Evolutionary conservation across 164 flowering plant genomes (phyloP).

Genomic region (Piper longum): DNA sequence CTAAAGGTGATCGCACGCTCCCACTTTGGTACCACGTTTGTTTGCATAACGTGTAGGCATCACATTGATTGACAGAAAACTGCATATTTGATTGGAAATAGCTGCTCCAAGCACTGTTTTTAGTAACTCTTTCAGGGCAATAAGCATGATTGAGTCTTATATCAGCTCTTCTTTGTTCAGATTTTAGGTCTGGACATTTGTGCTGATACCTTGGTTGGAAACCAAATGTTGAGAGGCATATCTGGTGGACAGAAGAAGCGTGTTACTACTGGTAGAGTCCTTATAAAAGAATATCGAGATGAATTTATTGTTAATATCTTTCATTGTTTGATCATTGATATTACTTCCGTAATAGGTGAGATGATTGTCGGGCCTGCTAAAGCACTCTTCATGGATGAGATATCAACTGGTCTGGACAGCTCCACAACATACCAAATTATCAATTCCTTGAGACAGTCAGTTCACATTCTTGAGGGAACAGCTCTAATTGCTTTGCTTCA

Average conservation of each 20-base stretch:
- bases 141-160: background rate
- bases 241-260: constrained; percentile 23
- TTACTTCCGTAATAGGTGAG: constrained; percentile 20
- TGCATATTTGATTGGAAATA: background rate
- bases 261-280: constrained; percentile 17
- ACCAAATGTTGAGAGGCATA: constrained; percentile 20
- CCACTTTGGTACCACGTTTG: background rate
- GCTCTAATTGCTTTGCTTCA: constrained; percentile 10
- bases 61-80: background rate
- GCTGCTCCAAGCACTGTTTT: background rate
- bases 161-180: constrained; percentile 5
- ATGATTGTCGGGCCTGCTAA: constrained; percentile 43
- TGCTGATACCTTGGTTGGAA: constrained; percentile 22
- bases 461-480: constrained; percentile 8
- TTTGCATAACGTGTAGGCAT: background rate
- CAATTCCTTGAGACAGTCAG: constrained; percentile 7
- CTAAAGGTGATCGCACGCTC: constrained; percentile 30
- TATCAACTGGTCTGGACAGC: constrained; percentile 41
- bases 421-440: constrained; percentile 40
- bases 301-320: background rate
- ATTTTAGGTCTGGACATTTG: constrained; percentile 23
- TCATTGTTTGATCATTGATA: background rate
- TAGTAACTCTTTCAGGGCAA: background rate
- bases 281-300: background rate
- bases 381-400: constrained; percentile 25